Evolutionary conservation across 1,284 basidiomycete species (phyloP).

Genomic region (Rhodotorula sp.): DNA sequence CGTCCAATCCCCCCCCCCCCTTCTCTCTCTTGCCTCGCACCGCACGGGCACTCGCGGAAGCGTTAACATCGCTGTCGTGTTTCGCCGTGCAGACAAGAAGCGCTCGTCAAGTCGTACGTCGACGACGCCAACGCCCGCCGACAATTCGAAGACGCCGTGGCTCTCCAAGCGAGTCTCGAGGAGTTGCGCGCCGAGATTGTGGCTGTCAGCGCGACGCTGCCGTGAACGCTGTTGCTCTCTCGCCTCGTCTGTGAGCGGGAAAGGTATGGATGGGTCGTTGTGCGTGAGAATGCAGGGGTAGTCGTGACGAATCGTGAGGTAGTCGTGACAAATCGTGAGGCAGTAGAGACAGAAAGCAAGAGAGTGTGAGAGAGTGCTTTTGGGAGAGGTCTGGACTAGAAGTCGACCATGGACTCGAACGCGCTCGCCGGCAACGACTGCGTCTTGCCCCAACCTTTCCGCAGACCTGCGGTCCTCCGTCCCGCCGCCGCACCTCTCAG

Average conservation of each 20-base stretch:
- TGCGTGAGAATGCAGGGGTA: neutral
- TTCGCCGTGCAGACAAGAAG: constrained; percentile 39
- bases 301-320: neutral
- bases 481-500: neutral
- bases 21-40: neutral
- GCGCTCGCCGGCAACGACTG: constrained; percentile 25
- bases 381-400: neutral
- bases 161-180: constrained; percentile 49
- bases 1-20: neutral
- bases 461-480: constrained; percentile 1
- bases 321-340: neutral
- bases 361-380: neutral
- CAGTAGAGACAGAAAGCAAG: neutral
- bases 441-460: constrained; percentile 19
- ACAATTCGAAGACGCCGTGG: constrained; percentile 44
- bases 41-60: neutral
- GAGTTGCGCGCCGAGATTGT: constrained; percentile 44
- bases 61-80: neutral
- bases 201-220: constrained; percentile 6
- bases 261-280: too few species aligned
- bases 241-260: too few species aligned
- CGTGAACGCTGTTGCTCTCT: neutral
- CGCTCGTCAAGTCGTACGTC: constrained; percentile 42
- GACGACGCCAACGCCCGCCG: constrained; percentile 44
- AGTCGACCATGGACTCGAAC: constrained; percentile 24